Percentiles rank a stretch among this genome's conserved stretches.
Evolutionary conservation across 2,329 filamentous ascomycete genomes (phyloP).

Genomic region (Fonsecaea pedrosoi): DNA sequence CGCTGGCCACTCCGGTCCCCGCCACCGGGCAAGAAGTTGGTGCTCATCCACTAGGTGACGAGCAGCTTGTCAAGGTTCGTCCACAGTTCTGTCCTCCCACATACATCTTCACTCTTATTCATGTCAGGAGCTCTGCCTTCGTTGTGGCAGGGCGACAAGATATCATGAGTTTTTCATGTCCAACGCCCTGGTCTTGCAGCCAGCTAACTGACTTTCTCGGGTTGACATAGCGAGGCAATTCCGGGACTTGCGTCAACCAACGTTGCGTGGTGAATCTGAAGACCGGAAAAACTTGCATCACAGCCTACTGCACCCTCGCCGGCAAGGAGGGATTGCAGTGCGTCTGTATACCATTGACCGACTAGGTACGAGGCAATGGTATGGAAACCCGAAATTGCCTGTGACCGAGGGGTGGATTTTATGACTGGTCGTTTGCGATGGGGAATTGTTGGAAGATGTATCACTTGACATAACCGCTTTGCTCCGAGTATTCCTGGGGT

Average conservation of each 20-base stretch:
- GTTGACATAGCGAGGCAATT: slow-evolving; percentile 3
- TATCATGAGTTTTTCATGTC: not conserved
- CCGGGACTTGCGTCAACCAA: slow-evolving; percentile 24
- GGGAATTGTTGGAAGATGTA: not conserved
- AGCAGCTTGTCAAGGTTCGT: slow-evolving; percentile 22
- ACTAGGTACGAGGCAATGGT: not conserved
- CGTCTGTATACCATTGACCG: slow-evolving; percentile 20
- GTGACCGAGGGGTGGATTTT: not conserved
- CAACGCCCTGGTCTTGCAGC: not conserved
- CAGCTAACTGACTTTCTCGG: slow-evolving; percentile 1
- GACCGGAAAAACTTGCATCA: slow-evolving; percentile 20
- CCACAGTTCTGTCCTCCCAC: not conserved
- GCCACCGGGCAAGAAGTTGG: not conserved
- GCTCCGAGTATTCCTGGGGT: not conserved
- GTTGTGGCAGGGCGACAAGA: not conserved
- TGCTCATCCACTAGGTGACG: slow-evolving; percentile 14
- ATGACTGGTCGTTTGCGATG: not conserved
- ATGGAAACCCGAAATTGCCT: not conserved
- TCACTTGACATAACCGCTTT: not conserved
- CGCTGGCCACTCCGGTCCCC: slow-evolving; percentile 17
- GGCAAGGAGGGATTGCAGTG: slow-evolving; percentile 24
- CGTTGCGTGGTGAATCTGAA: slow-evolving; percentile 20
- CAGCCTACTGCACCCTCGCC: slow-evolving; percentile 10
- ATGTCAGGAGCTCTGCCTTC: not conserved
- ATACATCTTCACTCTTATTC: not conserved